A percentile compares a stretch with the other conserved stretches of the same genome.
Conservation (phyloP, 257 asterid species). For the Solanum pimpinellifolium region DNA sequence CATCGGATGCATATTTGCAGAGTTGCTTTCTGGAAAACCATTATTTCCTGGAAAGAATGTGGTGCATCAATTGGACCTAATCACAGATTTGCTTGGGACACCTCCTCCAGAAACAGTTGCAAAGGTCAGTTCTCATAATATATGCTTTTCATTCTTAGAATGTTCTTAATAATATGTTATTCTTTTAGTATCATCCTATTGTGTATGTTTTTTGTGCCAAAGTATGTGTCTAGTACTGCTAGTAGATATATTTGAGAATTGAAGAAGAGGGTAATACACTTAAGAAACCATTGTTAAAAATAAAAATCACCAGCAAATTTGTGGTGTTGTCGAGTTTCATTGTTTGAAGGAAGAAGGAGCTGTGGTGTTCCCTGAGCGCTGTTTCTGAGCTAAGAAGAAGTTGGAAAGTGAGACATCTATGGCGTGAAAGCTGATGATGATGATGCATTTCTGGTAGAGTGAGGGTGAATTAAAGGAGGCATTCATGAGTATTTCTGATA, state of each 20-base stretch:
- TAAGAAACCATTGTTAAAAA: neutral
- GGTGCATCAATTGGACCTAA: conserved; percentile 82
- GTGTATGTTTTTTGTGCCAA: neutral
- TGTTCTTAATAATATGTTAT: neutral
- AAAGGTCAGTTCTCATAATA: conserved; percentile 39
- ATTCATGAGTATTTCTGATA: neutral
- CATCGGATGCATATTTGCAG: conserved; percentile 95
- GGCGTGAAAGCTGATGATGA: neutral
- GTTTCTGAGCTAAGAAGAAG: neutral
- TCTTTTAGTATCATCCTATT: neutral
- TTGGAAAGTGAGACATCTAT: neutral
- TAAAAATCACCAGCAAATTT: neutral
- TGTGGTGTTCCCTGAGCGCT: neutral
- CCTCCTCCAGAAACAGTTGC: conserved; percentile 87
- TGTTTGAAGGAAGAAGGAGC: neutral
- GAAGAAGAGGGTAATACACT: neutral
- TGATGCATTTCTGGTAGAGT: neutral
- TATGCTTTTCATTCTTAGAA: neutral
- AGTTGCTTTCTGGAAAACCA: conserved; percentile 80
- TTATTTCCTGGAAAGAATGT: conserved; percentile 89
- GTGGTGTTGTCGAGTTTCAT: neutral
- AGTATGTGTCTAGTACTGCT: neutral
- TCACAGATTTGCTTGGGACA: conserved; percentile 91
- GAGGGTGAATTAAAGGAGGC: neutral
- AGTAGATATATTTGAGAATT: neutral